Evolutionary conservation across 768 basidiomycete genomes (phyloP).

Genomic region (Termitomyces heimii): DNA sequence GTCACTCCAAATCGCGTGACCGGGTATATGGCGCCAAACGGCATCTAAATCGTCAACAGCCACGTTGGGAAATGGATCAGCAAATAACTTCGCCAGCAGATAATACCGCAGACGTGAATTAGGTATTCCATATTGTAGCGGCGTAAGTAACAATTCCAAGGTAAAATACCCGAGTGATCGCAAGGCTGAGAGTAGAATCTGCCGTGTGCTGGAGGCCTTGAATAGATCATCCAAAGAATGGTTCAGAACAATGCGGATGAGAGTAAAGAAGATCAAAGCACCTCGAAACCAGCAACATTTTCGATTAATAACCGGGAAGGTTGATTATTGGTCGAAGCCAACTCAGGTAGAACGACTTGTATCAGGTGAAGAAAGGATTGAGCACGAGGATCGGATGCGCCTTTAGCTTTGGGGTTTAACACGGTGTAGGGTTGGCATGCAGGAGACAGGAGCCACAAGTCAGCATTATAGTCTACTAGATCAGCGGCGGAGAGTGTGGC

Average conservation of each 20-base stretch:
- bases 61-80: constrained; percentile 30
- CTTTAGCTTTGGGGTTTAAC: constrained; percentile 67
- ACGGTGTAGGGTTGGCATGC: constrained; percentile 84
- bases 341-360: constrained; percentile 51
- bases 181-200: constrained; percentile 47
- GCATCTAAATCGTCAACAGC: constrained; percentile 10
- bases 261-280: constrained; percentile 23
- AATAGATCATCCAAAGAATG: neutral
- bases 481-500: constrained; percentile 42
- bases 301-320: constrained; percentile 66
- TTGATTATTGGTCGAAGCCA: constrained; percentile 36
- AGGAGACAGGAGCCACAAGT: constrained; percentile 76
- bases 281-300: constrained; percentile 84
- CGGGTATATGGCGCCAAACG: constrained; percentile 53
- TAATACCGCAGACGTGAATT: constrained; percentile 83
- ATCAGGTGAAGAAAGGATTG: constrained; percentile 72
- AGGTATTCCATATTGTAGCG: constrained; percentile 74
- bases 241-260: constrained; percentile 1
- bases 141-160: constrained; percentile 63
- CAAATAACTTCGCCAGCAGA: constrained; percentile 54
- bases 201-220: constrained; percentile 62
- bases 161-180: constrained; percentile 48
- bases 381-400: constrained; percentile 67
- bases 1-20: constrained; percentile 33
- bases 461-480: constrained; percentile 42